phyloP scores from a whole-genome alignment of 2,329 filamentous ascomycete genomes.

The Pseudogymnoascus verrucosus region DNA sequence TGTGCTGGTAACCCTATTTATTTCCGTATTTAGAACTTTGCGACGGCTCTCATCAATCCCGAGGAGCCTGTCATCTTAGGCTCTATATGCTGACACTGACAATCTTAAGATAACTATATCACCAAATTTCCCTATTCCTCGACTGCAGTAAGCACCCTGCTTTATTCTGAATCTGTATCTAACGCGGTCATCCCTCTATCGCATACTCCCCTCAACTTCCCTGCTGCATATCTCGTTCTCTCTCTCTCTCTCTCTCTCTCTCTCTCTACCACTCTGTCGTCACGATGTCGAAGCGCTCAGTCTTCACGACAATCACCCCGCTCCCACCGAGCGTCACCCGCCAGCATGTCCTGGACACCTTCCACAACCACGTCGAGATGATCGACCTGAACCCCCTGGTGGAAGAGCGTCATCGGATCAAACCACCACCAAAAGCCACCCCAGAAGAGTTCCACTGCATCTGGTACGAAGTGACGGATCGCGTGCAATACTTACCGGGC shows the following conservation, averaged over 20 bases:
- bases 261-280: not conserved
- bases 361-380: constrained; percentile 74
- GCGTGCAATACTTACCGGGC: constrained; percentile 66
- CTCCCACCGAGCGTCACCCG: constrained; percentile 62
- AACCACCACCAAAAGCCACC: constrained; percentile 56
- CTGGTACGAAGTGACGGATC: constrained; percentile 77
- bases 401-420: constrained; percentile 60
- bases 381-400: constrained; percentile 84
- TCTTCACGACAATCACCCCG: constrained; percentile 73
- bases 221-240: not conserved
- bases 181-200: not conserved
- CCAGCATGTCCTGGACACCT: constrained; percentile 62
- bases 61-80: not conserved
- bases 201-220: not conserved
- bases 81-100: not conserved
- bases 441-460: constrained; percentile 62
- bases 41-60: not conserved
- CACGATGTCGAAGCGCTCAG: constrained; percentile 59
- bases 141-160: not conserved
- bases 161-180: constrained; percentile 14
- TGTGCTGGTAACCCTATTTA: constrained; percentile 1
- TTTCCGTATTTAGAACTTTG: constrained; percentile 4
- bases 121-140: not conserved
- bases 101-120: not conserved
- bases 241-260: not conserved